A percentile compares a stretch with the other conserved stretches of the same genome.
Evolutionary conservation across 495 filamentous ascomycete genomes (phyloP).

Genomic region (Cercophora samala): DNA sequence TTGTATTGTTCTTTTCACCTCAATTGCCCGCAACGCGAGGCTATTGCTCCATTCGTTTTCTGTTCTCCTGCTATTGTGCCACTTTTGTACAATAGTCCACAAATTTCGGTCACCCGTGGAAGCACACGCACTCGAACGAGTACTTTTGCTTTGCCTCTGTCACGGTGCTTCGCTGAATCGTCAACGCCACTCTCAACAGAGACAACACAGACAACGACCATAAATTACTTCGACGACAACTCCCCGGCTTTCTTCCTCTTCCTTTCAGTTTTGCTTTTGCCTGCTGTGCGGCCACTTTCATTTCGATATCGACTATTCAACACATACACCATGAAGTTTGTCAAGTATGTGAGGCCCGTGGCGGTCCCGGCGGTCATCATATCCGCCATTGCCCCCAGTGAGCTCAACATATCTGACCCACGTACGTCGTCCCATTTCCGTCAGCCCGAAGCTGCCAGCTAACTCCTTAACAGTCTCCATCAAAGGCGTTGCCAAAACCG

Average conservation of each 20-base stretch:
- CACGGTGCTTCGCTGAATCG: background rate
- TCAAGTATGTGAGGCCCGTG: background rate
- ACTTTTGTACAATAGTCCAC: background rate
- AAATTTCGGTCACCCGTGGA: background rate
- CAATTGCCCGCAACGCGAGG: background rate
- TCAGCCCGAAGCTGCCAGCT: background rate
- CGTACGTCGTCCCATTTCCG: conserved; percentile 25
- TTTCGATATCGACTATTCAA: background rate
- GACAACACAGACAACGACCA: background rate
- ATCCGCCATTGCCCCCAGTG: conserved; percentile 35
- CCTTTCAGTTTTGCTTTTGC: background rate
- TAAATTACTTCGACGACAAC: background rate
- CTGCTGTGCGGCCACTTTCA: background rate
- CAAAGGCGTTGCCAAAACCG: conserved; percentile 44
- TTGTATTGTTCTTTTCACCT: conserved; percentile 9
- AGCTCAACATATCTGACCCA: conserved; percentile 43
- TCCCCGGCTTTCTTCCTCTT: no score
- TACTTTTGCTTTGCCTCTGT: background rate
- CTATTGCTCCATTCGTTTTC: background rate
- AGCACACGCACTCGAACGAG: background rate
- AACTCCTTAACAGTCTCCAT: conserved; percentile 45
- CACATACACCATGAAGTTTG: background rate
- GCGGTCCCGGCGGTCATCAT: background rate
- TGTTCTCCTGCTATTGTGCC: conserved; percentile 4
- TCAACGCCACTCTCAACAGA: background rate